Evolutionary conservation across 176 grass and related monocot genomes (phyloP), one percentile per base, ranked within the genome.

Genomic region (Aegilops bicornis): DNA sequence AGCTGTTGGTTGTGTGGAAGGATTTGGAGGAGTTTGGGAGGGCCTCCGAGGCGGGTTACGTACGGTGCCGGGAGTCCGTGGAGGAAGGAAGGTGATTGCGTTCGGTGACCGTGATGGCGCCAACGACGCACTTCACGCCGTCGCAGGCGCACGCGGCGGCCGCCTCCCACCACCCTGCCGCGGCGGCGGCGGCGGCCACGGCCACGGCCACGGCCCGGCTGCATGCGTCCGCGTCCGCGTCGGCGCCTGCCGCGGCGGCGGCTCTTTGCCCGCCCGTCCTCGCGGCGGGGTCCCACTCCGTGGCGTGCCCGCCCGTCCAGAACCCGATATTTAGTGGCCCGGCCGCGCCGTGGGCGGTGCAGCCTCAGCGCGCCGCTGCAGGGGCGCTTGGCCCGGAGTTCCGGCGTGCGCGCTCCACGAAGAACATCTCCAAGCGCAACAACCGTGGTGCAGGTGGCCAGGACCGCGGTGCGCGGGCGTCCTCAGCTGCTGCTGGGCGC

Each of bases 351-450:
- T 89, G 91, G 88, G 73, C 42, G 83, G 84, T 78, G 88, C 83
- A 84, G 80, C 83, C 86, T 4, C 89, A 73, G 76, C 83, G 82
- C 64, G 24, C 82, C 69, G 25, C 79, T 12, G 64, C 65, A 1
- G 85, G 79, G 1, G 60, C 66, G 23, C 84, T 75, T 70, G 35
- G 90, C 78, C 96, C 91, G 33, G 96, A 98, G 37, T 98, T 98
- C 79, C 75, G 90, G 27, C 93, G 92, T 5, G 84, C 82, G 80
- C 96, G 93, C 27, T 88, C 90, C 82, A 98, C 93, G 11, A 87
- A 82, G 39, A 88, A 93, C 73, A 87, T 98, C 82, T 98, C 96
- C 86, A 98, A 98, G 86, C 79, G 96, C 67, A 95, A 89, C 73
- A 82, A 87, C 72, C 84, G 95, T 29, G 84, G 93, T 6, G 8